Conservation (phyloP, 192 early-diverging fungal species). For the Allomyces arbusculus region DNA sequence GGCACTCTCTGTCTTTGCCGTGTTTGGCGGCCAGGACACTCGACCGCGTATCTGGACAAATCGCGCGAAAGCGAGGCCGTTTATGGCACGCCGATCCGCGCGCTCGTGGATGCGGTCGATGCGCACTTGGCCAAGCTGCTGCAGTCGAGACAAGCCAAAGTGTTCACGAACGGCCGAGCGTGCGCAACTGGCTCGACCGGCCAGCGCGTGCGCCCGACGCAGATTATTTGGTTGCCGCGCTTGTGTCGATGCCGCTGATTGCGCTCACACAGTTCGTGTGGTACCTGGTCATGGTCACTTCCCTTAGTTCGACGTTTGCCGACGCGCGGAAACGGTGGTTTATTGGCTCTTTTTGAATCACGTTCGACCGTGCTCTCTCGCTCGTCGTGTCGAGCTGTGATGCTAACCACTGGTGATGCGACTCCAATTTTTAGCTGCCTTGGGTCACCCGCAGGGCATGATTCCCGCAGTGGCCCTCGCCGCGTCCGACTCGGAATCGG, state of each 20-base stretch:
- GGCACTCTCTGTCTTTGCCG: slow-evolving; percentile 21
- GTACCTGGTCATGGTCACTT: slow-evolving; percentile 62
- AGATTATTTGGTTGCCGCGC: slow-evolving; percentile 54
- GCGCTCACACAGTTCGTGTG: slow-evolving; percentile 76
- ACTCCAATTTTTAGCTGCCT: too few relatives aligned
- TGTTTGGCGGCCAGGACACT: slow-evolving; percentile 85
- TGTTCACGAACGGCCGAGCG: slow-evolving; percentile 12
- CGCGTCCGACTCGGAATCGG: slow-evolving; percentile 48
- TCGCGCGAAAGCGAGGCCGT: slow-evolving; percentile 54
- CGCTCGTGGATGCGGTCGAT: slow-evolving; percentile 41
- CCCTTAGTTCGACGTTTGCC: slow-evolving; percentile 17
- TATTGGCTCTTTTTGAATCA: too few relatives aligned
- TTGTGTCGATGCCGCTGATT: slow-evolving; percentile 68
- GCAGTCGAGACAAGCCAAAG: too few relatives aligned
- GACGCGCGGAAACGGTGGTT: too few relatives aligned
- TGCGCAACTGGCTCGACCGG: slow-evolving; percentile 64
- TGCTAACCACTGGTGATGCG: too few relatives aligned
- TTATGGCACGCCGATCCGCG: slow-evolving; percentile 53
- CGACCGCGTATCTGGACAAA: slow-evolving; percentile 71
- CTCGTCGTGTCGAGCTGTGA: too few relatives aligned
- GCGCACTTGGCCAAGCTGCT: slow-evolving; percentile 31
- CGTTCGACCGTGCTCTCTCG: too few relatives aligned
- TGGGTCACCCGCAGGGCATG: slow-evolving; percentile 72
- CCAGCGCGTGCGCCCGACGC: slow-evolving; percentile 57
- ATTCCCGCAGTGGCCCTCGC: slow-evolving; percentile 67